Evolutionary conservation across 805 yeast genomes (phyloP).

Genomic region (Myxozyma monticola): DNA sequence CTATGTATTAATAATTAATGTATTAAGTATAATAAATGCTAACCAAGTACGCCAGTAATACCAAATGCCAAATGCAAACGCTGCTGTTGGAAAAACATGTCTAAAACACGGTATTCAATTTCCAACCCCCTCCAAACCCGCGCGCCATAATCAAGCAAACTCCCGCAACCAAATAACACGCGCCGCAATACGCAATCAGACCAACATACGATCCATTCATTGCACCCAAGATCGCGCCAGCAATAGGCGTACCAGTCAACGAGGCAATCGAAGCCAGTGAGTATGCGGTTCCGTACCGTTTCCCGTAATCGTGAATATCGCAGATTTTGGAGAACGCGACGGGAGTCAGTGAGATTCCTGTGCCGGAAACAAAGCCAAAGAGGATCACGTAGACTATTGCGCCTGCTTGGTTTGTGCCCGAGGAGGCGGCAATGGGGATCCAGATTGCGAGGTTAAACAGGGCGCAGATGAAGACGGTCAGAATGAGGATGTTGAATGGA

Average conservation of each 20-base stretch:
- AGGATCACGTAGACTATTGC: conserved; percentile 54
- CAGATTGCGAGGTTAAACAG: conserved; percentile 56
- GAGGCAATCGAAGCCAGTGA: conserved; percentile 45
- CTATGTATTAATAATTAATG: too few relatives aligned
- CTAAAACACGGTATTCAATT: conserved; percentile 13
- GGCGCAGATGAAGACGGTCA: conserved; percentile 49
- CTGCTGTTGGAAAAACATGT: too few relatives aligned
- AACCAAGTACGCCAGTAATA: too few relatives aligned
- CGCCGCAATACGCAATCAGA: conserved; percentile 38
- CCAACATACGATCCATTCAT: conserved; percentile 37
- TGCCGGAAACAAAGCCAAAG: conserved; percentile 62
- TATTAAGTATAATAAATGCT: too few relatives aligned
- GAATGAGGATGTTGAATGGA: conserved; percentile 55
- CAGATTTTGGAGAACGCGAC: conserved; percentile 68
- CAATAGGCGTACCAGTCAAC: conserved; percentile 43
- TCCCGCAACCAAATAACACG: conserved; percentile 35
- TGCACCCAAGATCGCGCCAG: conserved; percentile 38
- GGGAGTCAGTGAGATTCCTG: conserved; percentile 65
- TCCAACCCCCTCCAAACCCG: conserved; percentile 34
- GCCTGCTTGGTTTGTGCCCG: conserved; percentile 45
- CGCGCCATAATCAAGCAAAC: conserved; percentile 35
- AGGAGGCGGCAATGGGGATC: conserved; percentile 53
- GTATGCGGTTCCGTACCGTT: conserved; percentile 65
- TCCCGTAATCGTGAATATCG: conserved; percentile 65
- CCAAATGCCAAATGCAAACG: too few relatives aligned